Base-by-base conservation (phyloP, 257 asterid species). In the Marsdenia floribunda region DNA sequence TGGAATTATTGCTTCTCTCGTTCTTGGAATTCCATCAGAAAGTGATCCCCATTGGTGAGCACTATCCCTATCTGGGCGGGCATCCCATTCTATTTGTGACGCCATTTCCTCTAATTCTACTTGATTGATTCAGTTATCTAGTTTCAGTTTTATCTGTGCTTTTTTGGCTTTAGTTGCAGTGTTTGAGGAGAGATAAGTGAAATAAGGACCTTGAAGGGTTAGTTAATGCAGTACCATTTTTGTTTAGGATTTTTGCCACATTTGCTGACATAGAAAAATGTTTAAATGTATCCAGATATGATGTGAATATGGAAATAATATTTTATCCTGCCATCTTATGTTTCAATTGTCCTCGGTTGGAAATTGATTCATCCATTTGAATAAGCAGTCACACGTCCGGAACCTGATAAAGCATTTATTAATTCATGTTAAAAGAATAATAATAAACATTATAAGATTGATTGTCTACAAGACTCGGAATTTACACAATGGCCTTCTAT, bases 21-120 rank as follows among this genome's bases (percentile, higher is more conserved):
- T 65, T 83, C 83, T 90, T 61, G 98, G 84, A 19, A 81, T 92
- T 73, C 84, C 88, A 75, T 85, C 96, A 46, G 96, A 92, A 82
- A 87, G 73, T 72, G 91, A 90, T 88, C 91, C 97, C n/a, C 96
- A 92, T 80, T 92, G 98, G 98, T 90, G 77, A 80, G 88, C 53
- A 49, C 18, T 54, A 38, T 46, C 35, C 53, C 49, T 80, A 55
- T 14, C 47, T 11, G 9, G 29, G 3, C 49, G 15, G 40, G 3
- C 24, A 66, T 18, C n/a, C 16, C 16, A 75, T 68, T 75, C 35
- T 40, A 75, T 75, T 22, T 33, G 24, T 54, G 22, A 6, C 37
- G 15, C 21, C 21, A 22, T 59, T 72, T 44, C 44, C 55, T 58
- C 10, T 11, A 22, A 24, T 73, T 61, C 52, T 40, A 18, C 35